Percentiles rank a stretch among this genome's conserved stretches.
Conservation (phyloP, 306 rosid species). For the Cyclanthera cordifolia region DNA sequence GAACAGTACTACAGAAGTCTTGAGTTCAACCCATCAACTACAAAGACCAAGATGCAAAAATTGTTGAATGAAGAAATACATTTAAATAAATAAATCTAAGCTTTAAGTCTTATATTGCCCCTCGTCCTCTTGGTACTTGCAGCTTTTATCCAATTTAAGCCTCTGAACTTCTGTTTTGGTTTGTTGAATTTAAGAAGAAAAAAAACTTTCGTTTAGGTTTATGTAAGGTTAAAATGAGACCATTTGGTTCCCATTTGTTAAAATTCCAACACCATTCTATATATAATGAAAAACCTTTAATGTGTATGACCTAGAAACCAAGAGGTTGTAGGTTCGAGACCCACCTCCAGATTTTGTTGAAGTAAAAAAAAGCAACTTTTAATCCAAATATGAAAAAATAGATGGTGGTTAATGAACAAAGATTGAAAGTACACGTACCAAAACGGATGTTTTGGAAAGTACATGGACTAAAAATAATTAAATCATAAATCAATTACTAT, state of each 20-base stretch:
- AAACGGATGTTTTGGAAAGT: background rate
- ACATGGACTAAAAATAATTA: background rate
- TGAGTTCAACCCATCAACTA: background rate
- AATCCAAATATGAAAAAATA: background rate
- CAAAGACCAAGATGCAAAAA: background rate
- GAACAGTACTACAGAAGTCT: background rate
- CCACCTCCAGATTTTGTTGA: no score
- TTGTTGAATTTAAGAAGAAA: no score
- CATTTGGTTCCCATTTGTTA: background rate
- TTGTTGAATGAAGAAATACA: background rate
- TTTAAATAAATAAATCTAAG: background rate
- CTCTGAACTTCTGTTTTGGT: background rate
- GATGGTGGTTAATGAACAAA: background rate
- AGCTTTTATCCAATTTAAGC: background rate
- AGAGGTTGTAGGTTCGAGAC: no score
- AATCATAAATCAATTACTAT: background rate
- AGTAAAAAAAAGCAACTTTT: no score
- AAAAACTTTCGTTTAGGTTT: background rate
- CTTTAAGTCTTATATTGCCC: background rate
- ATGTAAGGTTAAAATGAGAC: background rate
- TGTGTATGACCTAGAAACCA: no score
- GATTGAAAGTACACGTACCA: background rate
- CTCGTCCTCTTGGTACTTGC: background rate
- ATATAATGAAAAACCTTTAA: background rate
- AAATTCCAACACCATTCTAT: background rate